phyloP scores from a whole-genome alignment of 495 filamentous ascomycete genomes.

The Thozetella sp. region DNA sequence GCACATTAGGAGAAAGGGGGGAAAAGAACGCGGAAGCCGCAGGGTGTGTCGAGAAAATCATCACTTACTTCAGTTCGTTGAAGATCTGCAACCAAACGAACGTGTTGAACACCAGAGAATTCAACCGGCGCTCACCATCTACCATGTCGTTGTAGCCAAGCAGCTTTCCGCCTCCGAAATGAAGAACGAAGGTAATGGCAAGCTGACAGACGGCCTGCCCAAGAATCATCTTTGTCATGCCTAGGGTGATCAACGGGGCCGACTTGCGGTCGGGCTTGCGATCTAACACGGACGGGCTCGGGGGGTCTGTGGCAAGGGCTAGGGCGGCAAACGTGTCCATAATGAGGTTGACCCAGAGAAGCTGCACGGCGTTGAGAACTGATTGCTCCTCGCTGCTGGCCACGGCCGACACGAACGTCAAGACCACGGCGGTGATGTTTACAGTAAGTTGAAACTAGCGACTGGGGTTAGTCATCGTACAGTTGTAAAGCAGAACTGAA shows the following conservation, averaged over 20 bases:
- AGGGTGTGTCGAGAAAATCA: too few relatives aligned
- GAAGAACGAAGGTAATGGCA: slow-evolving; percentile 72
- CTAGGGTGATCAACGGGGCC: slow-evolving; percentile 71
- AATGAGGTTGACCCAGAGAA: slow-evolving; percentile 91
- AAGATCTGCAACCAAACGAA: slow-evolving; percentile 98
- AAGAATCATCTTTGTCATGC: slow-evolving; percentile 96
- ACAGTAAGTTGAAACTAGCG: slow-evolving; percentile 86
- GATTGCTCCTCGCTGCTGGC: slow-evolving; percentile 67
- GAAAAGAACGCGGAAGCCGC: too few relatives aligned
- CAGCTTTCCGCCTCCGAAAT: slow-evolving; percentile 71
- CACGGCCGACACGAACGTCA: slow-evolving; percentile 83
- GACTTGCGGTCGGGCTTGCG: slow-evolving; percentile 77
- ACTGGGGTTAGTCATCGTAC: not conserved
- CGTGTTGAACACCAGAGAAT: slow-evolving; percentile 86
- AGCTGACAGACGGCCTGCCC: slow-evolving; percentile 85
- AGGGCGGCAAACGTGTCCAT: slow-evolving; percentile 93
- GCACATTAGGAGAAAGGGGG: too few relatives aligned
- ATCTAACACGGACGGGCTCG: slow-evolving; percentile 74
- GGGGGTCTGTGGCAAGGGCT: slow-evolving; percentile 83
- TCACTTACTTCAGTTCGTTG: slow-evolving; percentile 81
- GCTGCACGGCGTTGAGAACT: slow-evolving; percentile 83
- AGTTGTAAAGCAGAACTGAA: not conserved
- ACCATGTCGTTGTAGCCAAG: slow-evolving; percentile 37
- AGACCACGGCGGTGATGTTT: slow-evolving; percentile 82
- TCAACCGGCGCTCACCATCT: slow-evolving; percentile 42